phyloP scores from a whole-genome alignment of 2,329 filamentous ascomycete genomes.

The Cordyceps farinosa region DNA sequence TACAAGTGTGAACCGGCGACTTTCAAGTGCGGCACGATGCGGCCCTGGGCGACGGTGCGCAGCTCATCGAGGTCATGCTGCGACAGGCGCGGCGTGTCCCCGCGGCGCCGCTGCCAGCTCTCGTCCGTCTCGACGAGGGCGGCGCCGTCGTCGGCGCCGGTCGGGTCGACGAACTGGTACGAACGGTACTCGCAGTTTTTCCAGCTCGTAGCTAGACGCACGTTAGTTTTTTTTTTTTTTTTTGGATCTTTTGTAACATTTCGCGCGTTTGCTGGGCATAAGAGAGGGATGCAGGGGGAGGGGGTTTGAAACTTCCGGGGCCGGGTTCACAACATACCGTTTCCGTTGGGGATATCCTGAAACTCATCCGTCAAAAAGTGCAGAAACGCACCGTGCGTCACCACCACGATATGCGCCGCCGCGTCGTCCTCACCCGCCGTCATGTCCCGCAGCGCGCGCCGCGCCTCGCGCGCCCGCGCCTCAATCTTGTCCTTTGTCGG shows the following conservation, averaged over 20 bases:
- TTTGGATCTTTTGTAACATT: background rate
- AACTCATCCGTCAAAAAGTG: conserved; percentile 85
- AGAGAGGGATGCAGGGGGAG: too few relatives aligned
- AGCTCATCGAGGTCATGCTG: conserved; percentile 46
- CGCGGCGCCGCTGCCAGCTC: conserved; percentile 45
- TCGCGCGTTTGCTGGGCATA: too few relatives aligned
- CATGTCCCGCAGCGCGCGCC: conserved; percentile 53
- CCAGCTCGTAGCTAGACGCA: conserved; percentile 63
- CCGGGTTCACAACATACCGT: conserved; percentile 33
- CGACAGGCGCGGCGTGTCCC: conserved; percentile 39
- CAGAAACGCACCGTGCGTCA: conserved; percentile 79
- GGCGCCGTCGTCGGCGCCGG: conserved; percentile 47
- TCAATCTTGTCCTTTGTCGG: conserved; percentile 52
- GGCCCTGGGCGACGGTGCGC: conserved; percentile 35
- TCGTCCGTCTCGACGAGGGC: conserved; percentile 45
- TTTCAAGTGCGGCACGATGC: conserved; percentile 34
- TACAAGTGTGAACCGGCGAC: background rate
- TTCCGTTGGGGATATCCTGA: conserved; percentile 50
- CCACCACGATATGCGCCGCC: conserved; percentile 66
- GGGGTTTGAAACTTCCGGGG: too few relatives aligned
- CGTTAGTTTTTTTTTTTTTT: background rate
- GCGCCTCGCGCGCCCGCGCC: conserved; percentile 56
- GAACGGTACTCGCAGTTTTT: conserved; percentile 68
- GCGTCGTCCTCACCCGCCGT: conserved; percentile 25
- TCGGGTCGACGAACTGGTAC: conserved; percentile 58